Percentiles rank a stretch among this genome's conserved stretches.
Evolutionary conservation across 1,139 yeast genomes (phyloP).

Genomic region (Lodderomyces metapsilosis): DNA sequence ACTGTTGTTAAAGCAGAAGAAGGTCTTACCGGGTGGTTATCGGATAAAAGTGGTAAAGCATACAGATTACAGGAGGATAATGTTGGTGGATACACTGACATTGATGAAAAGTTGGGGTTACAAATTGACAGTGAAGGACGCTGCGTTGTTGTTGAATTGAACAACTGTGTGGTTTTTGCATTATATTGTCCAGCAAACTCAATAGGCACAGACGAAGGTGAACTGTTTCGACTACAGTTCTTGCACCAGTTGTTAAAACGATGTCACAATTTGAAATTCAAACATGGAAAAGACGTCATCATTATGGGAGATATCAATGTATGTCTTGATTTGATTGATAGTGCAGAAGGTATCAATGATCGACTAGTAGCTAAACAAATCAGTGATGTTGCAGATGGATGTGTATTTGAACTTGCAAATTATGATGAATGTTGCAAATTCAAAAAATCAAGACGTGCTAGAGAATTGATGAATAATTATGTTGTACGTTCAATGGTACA

Average conservation of each 20-base stretch:
- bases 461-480: conserved; percentile 44
- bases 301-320: conserved; percentile 89
- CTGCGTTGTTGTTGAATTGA: conserved; percentile 69
- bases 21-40: conserved; percentile 77
- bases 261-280: conserved; percentile 47
- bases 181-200: conserved; percentile 95
- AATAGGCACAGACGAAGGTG: conserved; percentile 66
- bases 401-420: conserved; percentile 43
- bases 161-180: conserved; percentile 63
- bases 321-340: conserved; percentile 74
- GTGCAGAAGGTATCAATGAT: conserved; percentile 66
- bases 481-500: conserved; percentile 20
- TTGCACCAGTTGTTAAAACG: conserved; percentile 58
- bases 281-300: conserved; percentile 62
- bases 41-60: conserved; percentile 14
- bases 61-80: conserved; percentile 25
- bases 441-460: conserved; percentile 40
- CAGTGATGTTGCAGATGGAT: conserved; percentile 21
- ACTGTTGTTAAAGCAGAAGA: conserved; percentile 77
- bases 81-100: conserved; percentile 75
- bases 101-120: conserved; percentile 36
- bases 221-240: conserved; percentile 57
- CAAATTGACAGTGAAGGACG: conserved; percentile 83
- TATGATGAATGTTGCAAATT: conserved; percentile 38
- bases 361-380: conserved; percentile 27